These are phyloP conservation scores for Podosphaera xanthii DNA, from an alignment of 2,329 filamentous ascomycete genomes.

Conservation along the genomic window DNA sequence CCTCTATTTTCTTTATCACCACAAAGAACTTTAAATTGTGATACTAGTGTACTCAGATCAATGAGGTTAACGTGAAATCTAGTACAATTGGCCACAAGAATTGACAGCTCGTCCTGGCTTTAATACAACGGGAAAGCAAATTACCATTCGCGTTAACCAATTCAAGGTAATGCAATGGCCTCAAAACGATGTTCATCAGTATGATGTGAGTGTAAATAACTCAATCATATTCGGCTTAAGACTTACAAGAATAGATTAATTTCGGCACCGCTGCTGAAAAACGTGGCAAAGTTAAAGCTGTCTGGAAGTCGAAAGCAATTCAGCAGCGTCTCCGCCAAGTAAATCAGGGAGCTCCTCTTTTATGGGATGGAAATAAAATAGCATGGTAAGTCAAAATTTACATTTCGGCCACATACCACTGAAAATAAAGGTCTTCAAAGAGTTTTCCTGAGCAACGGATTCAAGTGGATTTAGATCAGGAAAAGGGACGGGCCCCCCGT, in stretches of 20 bases:
- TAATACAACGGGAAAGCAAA: constrained; percentile 32
- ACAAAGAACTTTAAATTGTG: constrained; percentile 30
- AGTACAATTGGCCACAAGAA: constrained; percentile 9
- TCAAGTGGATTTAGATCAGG: constrained; percentile 49
- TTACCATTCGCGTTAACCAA: constrained; percentile 43
- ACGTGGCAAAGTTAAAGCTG: constrained; percentile 42
- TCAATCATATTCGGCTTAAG: background rate
- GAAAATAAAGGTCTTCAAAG: constrained; percentile 14
- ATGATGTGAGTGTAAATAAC: constrained; percentile 41
- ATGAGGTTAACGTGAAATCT: constrained; percentile 16
- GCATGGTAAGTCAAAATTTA: constrained; percentile 40
- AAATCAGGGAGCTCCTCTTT: constrained; percentile 25
- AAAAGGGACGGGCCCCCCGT: constrained; percentile 20
- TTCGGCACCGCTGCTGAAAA: constrained; percentile 42
- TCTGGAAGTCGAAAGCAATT: constrained; percentile 46
- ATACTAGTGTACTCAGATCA: constrained; percentile 17
- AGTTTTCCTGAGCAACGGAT: constrained; percentile 29
- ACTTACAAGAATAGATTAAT: constrained; percentile 26
- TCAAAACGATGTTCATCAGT: constrained; percentile 48
- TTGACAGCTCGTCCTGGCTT: constrained; percentile 27
- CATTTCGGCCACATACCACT: constrained; percentile 1
- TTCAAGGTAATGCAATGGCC: constrained; percentile 43
- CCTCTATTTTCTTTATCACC: background rate
- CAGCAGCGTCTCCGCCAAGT: constrained; percentile 28
- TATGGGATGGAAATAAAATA: constrained; percentile 67